These are phyloP conservation scores for Pichia norvegensis DNA, from an alignment of 1,139 yeast species.

Conservation along the genomic window DNA sequence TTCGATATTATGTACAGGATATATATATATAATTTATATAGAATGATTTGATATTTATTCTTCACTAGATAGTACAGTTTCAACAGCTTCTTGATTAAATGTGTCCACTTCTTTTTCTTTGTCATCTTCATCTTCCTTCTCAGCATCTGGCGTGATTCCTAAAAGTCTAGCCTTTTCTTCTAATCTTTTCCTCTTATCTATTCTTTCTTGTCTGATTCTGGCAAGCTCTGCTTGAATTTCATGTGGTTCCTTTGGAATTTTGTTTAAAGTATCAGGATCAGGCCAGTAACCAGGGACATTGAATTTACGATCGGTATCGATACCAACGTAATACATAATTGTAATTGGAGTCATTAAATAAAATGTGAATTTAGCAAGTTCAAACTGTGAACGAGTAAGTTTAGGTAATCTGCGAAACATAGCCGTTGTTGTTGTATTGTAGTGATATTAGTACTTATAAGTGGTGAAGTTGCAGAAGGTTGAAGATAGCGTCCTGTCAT, in stretches of 20 bases:
- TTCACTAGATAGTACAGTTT: constrained; percentile 9
- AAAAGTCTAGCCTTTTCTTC: constrained; percentile 65
- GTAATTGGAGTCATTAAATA: constrained; percentile 79
- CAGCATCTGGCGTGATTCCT: constrained; percentile 42
- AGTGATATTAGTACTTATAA: neutral
- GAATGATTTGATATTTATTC: constrained; percentile 1
- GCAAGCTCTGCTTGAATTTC: constrained; percentile 90
- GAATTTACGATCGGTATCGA: constrained; percentile 80
- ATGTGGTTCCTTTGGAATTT: constrained; percentile 86
- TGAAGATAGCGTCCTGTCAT: no score
- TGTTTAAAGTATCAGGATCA: constrained; percentile 83
- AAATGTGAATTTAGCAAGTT: constrained; percentile 57
- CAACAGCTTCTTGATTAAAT: constrained; percentile 5
- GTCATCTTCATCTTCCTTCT: constrained; percentile 6
- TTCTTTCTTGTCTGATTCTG: constrained; percentile 66
- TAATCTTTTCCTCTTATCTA: constrained; percentile 63
- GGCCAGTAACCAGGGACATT: constrained; percentile 98
- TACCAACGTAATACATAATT: constrained; percentile 88
- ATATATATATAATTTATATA: no score
- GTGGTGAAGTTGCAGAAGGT: neutral
- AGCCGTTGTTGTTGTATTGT: neutral
- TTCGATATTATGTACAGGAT: neutral
- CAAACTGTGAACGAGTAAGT: constrained; percentile 29
- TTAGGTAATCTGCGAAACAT: constrained; percentile 16
- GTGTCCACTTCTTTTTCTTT: neutral